Conservation (phyloP, 495 filamentous ascomycete species). For the Parachaetomium inaequale region DNA sequence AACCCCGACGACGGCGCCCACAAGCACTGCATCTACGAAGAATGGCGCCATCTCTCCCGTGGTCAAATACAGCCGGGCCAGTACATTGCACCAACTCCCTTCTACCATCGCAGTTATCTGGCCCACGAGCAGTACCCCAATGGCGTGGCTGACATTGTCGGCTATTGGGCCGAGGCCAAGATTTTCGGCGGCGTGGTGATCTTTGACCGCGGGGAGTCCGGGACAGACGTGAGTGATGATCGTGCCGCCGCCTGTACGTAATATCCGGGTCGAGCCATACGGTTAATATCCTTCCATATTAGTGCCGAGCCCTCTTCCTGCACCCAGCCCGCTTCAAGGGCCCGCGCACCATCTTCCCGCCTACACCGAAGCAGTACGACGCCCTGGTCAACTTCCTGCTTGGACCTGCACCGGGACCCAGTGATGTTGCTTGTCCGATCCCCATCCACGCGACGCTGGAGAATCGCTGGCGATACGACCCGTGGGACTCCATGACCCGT, state of each 20-base stretch:
- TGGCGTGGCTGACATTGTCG: conserved; percentile 29
- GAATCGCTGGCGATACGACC: background rate
- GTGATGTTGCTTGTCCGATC: background rate
- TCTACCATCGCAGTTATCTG: conserved; percentile 23
- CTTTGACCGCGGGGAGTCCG: conserved; percentile 24
- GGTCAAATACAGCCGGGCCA: background rate
- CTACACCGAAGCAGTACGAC: background rate
- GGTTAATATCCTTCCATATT: background rate
- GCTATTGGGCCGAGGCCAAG: conserved; percentile 31
- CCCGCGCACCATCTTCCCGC: conserved; percentile 4
- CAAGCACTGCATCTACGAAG: conserved; percentile 12
- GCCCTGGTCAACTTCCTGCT: background rate
- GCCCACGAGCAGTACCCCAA: conserved; percentile 25
- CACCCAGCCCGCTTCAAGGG: background rate
- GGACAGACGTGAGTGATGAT: background rate
- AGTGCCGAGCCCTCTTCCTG: conserved; percentile 7
- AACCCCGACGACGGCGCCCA: conserved; percentile 16
- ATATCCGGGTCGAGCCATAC: background rate
- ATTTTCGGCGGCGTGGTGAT: conserved; percentile 28
- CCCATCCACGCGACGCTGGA: background rate
- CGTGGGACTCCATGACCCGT: background rate
- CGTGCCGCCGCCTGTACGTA: background rate
- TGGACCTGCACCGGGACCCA: background rate
- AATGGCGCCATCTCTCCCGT: background rate
- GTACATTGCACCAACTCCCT: conserved; percentile 14